Evolutionary conservation across 176 grass and related monocot genomes (phyloP).

Genomic region (Tillandsia fasciculata): DNA sequence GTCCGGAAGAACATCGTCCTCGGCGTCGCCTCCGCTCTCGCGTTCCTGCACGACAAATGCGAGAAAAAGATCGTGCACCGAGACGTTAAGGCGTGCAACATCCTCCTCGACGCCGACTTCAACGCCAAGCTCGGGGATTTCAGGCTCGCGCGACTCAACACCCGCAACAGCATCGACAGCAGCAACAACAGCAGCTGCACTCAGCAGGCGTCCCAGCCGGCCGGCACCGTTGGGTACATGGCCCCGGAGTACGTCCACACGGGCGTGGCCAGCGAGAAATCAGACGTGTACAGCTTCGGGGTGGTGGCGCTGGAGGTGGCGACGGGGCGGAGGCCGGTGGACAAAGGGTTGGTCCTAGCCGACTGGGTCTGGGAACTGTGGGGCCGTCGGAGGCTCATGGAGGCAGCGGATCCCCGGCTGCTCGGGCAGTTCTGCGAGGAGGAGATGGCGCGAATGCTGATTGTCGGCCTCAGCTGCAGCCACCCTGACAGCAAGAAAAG

Average conservation of each 20-base stretch:
- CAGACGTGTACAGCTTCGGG: constrained; percentile 86
- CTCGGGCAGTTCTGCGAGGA: too few relatives aligned
- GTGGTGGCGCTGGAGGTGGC: constrained; percentile 68
- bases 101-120: constrained; percentile 56
- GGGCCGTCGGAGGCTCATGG: constrained; percentile 9
- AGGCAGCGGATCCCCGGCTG: constrained; percentile 19
- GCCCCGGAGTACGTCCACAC: constrained; percentile 57
- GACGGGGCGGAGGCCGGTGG: constrained; percentile 45
- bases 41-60: constrained; percentile 67
- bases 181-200: constrained; percentile 31
- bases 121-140: constrained; percentile 67
- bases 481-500: constrained; percentile 16
- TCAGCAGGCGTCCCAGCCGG: constrained; percentile 41
- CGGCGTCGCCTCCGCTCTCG: constrained; percentile 48
- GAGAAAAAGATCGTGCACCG: constrained; percentile 58
- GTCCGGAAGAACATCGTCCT: constrained; percentile 38
- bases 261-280: constrained; percentile 48
- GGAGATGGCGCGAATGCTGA: constrained; percentile 32
- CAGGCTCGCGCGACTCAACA: constrained; percentile 43
- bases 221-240: constrained; percentile 61
- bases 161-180: too few relatives aligned
- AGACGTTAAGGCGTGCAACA: constrained; percentile 65
- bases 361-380: constrained; percentile 50
- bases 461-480: constrained; percentile 37
- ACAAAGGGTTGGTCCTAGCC: constrained; percentile 29